Conservation (phyloP, 116 monocot species). For the Papilionanthe hybrid region DNA sequence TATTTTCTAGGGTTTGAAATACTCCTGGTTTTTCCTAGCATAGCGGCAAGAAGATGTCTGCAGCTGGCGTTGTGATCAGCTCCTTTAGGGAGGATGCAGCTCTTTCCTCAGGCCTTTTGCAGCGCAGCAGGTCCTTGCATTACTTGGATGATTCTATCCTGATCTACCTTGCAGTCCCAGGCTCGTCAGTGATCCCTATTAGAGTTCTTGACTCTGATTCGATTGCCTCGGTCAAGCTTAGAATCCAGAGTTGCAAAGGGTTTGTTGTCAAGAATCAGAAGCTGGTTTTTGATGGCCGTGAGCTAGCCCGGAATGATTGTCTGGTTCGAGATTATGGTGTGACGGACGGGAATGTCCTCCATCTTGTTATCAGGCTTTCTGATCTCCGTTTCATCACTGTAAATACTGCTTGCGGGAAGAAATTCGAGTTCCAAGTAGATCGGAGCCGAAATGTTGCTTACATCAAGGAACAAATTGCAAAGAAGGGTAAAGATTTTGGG, state of each 20-base stretch:
- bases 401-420: conserved; percentile 59
- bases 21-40: neutral
- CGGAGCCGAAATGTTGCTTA: conserved; percentile 40
- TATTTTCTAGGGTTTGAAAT: neutral
- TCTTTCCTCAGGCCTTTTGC: conserved; percentile 21
- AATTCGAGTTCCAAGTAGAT: conserved; percentile 52
- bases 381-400: conserved; percentile 58
- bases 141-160: conserved; percentile 47
- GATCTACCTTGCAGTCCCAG: conserved; percentile 57
- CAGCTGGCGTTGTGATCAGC: conserved; percentile 35
- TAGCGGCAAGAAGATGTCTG: conserved; percentile 33
- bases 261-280: conserved; percentile 77
- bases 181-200: conserved; percentile 54
- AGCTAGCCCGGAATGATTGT: conserved; percentile 52
- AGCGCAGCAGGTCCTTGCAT: conserved; percentile 29
- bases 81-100: conserved; percentile 19
- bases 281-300: conserved; percentile 81
- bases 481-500: conserved; percentile 28
- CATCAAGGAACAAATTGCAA: conserved; percentile 57
- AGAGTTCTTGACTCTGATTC: conserved; percentile 72
- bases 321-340: conserved; percentile 71
- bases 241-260: conserved; percentile 73
- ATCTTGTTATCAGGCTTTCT: conserved; percentile 60
- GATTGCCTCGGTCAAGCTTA: conserved; percentile 80
- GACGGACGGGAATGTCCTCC: conserved; percentile 67